A percentile compares a stretch with the other conserved stretches of the same genome.
These are phyloP conservation scores for Eragrostis tef DNA, from an alignment of 202 grass and related monocot species.

Conservation along the genomic window DNA sequence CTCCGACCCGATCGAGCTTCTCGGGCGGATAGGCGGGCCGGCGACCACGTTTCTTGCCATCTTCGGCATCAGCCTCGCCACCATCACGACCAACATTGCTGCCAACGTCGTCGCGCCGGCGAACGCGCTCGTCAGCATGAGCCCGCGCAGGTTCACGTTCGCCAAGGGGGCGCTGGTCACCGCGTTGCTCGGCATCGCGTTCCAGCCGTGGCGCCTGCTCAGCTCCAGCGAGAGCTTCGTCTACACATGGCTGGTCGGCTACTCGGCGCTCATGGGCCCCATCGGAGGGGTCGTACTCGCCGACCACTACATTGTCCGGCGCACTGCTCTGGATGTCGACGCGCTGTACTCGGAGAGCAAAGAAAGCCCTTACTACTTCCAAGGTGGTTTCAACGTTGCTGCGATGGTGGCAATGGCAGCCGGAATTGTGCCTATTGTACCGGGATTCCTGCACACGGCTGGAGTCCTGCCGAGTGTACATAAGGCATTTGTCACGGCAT, in stretches of 20 bases:
- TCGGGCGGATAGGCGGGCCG: slow-evolving; percentile 73
- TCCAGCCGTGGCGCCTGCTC: slow-evolving; percentile 89
- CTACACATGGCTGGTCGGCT: slow-evolving; percentile 81
- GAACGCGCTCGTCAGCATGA: slow-evolving; percentile 83
- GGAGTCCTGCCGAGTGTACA: slow-evolving; percentile 58
- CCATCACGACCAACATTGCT: slow-evolving; percentile 88
- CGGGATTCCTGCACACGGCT: slow-evolving; percentile 70
- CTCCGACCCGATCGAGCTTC: slow-evolving; percentile 86
- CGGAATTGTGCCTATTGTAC: slow-evolving; percentile 71
- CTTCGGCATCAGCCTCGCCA: slow-evolving; percentile 91
- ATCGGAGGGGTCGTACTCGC: slow-evolving; percentile 82
- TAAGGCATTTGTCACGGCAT: slow-evolving; percentile 51
- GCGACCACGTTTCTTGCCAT: slow-evolving; percentile 71
- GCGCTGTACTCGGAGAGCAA: slow-evolving; percentile 69
- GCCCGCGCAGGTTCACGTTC: slow-evolving; percentile 77
- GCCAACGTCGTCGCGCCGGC: slow-evolving; percentile 91
- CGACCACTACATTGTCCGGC: slow-evolving; percentile 80
- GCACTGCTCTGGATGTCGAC: slow-evolving; percentile 62
- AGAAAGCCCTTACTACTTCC: slow-evolving; percentile 68
- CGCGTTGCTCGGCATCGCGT: slow-evolving; percentile 71
- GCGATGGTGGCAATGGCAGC: slow-evolving; percentile 66
- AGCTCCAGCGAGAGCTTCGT: slow-evolving; percentile 96
- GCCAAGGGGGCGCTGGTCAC: slow-evolving; percentile 72
- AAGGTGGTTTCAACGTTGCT: slow-evolving; percentile 66
- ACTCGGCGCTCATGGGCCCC: slow-evolving; percentile 86